A percentile compares a stretch with the other conserved stretches of the same genome.
Conservation (phyloP, 495 filamentous ascomycete genomes). For the Penicillium steckii region DNA sequence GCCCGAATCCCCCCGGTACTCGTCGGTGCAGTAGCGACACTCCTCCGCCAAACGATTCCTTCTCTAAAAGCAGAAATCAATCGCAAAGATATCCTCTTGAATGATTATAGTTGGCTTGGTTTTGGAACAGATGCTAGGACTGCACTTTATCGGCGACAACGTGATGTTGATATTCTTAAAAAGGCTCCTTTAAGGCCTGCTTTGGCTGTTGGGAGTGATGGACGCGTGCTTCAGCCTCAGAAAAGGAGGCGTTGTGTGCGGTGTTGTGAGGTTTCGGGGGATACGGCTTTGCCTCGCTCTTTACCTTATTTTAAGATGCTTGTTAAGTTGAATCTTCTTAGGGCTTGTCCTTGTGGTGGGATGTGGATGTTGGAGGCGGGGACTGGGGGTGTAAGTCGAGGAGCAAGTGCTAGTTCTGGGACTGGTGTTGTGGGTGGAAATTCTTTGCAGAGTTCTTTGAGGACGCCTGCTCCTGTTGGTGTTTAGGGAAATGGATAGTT, state of each 20-base stretch:
- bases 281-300: slow-evolving; percentile 33
- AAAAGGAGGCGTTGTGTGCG: slow-evolving; percentile 39
- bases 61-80: slow-evolving; percentile 44
- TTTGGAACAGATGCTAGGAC: slow-evolving; percentile 41
- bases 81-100: slow-evolving; percentile 46
- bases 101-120: slow-evolving; percentile 51
- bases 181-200: slow-evolving; percentile 34
- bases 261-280: slow-evolving; percentile 43
- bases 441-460: neutral
- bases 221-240: slow-evolving; percentile 6
- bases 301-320: slow-evolving; percentile 40
- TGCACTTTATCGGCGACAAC: slow-evolving; percentile 32
- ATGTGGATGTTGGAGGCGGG: slow-evolving; percentile 41
- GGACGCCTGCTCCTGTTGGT: too few relatives aligned
- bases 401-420: neutral
- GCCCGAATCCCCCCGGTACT: slow-evolving; percentile 45
- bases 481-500: too few relatives aligned
- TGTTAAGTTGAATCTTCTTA: slow-evolving; percentile 37
- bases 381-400: slow-evolving; percentile 3
- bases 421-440: neutral
- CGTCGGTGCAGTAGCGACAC: slow-evolving; percentile 37
- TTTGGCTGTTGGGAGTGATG: slow-evolving; percentile 8
- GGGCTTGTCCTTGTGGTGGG: slow-evolving; percentile 45
- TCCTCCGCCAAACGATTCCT: slow-evolving; percentile 42
- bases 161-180: slow-evolving; percentile 46